phyloP scores from a whole-genome alignment of 805 yeast genomes.

The Wilhelminamyces savonicus region DNA sequence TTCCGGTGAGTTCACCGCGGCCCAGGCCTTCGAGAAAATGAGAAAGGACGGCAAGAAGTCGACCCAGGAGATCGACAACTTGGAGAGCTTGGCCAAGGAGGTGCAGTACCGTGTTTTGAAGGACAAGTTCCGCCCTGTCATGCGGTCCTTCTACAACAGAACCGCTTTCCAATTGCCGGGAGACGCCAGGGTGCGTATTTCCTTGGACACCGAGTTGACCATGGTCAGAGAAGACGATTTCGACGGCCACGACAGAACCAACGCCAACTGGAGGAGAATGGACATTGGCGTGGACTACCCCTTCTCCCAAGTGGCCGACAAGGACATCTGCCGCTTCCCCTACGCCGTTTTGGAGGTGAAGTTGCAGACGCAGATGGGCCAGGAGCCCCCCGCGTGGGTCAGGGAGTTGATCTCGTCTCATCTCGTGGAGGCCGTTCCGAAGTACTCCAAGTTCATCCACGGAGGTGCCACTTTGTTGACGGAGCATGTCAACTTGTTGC shows the following conservation, averaged over 20 bases:
- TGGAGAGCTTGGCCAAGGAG: conserved; percentile 89
- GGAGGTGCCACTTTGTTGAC: conserved; percentile 92
- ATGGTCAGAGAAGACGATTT: conserved; percentile 98
- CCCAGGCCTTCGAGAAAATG: conserved; percentile 86
- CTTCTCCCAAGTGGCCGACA: conserved; percentile 74
- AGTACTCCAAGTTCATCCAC: conserved; percentile 94
- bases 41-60: conserved; percentile 90
- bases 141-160: conserved; percentile 93
- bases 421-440: conserved; percentile 96
- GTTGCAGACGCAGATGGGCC: conserved; percentile 95
- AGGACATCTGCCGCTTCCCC: conserved; percentile 89
- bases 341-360: conserved; percentile 97
- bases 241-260: conserved; percentile 86
- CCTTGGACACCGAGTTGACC: conserved; percentile 93
- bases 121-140: conserved; percentile 84
- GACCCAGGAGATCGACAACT: conserved; percentile 77
- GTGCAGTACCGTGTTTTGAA: conserved; percentile 86
- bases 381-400: conserved; percentile 98
- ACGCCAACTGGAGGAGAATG: conserved; percentile 95
- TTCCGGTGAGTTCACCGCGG: conserved; percentile 78
- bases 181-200: conserved; percentile 97
- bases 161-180: conserved; percentile 99
- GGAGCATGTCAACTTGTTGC: conserved; percentile 75
- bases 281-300: conserved; percentile 99
- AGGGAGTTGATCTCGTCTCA: conserved; percentile 87